Evolutionary conservation across 306 rosid species (phyloP).

Genomic region (Cicer pinnatifidum): DNA sequence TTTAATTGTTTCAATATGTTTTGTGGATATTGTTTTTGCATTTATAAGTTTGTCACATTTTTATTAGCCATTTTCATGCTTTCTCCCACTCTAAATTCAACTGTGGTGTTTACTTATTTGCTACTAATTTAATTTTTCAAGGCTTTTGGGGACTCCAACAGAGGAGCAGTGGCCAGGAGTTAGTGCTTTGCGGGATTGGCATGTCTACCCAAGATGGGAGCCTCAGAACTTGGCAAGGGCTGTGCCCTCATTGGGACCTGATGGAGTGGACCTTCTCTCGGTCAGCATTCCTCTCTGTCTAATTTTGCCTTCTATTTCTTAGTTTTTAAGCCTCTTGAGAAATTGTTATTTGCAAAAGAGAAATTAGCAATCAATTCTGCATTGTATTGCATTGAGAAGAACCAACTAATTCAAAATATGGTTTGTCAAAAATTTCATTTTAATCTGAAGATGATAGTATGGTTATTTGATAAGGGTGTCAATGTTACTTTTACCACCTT

Average conservation of each 20-base stretch:
- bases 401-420: background rate
- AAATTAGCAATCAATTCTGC: background rate
- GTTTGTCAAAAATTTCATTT: background rate
- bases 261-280: conserved; percentile 83
- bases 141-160: conserved; percentile 87
- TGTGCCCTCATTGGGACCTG: conserved; percentile 76
- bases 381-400: conserved; percentile 4
- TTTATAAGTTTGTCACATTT: conserved; percentile 1
- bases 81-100: background rate
- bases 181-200: conserved; percentile 85
- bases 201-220: conserved; percentile 89
- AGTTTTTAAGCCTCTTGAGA: background rate
- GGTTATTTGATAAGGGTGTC: background rate
- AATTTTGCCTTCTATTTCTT: background rate
- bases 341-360: background rate
- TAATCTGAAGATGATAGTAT: background rate
- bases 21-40: background rate
- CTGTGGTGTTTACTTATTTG: conserved; percentile 28
- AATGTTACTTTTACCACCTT: background rate
- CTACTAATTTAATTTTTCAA: conserved; percentile 32
- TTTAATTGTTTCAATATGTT: background rate
- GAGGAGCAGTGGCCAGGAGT: conserved; percentile 94
- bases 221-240: conserved; percentile 68
- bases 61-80: background rate
- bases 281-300: conserved; percentile 49